Evolutionary conservation across 2,329 filamentous ascomycete genomes (phyloP).

Genomic region (Geosmithia putterillii): DNA sequence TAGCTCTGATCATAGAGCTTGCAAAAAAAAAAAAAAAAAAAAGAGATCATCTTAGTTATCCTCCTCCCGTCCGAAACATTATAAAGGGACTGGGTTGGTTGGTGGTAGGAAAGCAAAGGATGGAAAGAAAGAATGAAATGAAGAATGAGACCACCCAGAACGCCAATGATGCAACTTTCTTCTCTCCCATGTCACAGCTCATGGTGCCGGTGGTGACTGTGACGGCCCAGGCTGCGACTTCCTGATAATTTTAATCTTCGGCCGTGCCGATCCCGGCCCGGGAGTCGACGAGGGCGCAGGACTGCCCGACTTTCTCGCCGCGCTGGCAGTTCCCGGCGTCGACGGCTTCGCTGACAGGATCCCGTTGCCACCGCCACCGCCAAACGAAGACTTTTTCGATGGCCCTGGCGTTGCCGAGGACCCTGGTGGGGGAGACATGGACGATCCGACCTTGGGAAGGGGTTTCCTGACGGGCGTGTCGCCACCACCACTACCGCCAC

Average conservation of each 20-base stretch:
- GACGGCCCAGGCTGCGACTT: conserved; percentile 1
- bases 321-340: neutral
- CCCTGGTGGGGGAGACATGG: conserved; percentile 1
- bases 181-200: neutral
- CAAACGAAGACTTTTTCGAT: neutral
- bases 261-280: neutral
- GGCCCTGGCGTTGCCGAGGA: neutral
- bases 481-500: too few species aligned
- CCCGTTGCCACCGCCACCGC: too few species aligned
- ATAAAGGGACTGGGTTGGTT: too few species aligned
- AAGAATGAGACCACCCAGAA: neutral
- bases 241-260: conserved; percentile 2
- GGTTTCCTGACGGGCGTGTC: conserved; percentile 23
- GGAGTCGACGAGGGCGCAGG: neutral
- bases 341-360: neutral
- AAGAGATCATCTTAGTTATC: too few species aligned
- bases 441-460: conserved; percentile 11
- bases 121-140: neutral
- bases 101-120: neutral
- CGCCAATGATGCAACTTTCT: too few species aligned
- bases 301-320: neutral
- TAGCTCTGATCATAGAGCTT: too few species aligned
- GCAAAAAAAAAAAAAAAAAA: too few species aligned
- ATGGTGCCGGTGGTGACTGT: neutral
- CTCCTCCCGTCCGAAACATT: too few species aligned